phyloP scores from a whole-genome alignment of 768 basidiomycete genomes.

The Rubroboletus satanas region DNA sequence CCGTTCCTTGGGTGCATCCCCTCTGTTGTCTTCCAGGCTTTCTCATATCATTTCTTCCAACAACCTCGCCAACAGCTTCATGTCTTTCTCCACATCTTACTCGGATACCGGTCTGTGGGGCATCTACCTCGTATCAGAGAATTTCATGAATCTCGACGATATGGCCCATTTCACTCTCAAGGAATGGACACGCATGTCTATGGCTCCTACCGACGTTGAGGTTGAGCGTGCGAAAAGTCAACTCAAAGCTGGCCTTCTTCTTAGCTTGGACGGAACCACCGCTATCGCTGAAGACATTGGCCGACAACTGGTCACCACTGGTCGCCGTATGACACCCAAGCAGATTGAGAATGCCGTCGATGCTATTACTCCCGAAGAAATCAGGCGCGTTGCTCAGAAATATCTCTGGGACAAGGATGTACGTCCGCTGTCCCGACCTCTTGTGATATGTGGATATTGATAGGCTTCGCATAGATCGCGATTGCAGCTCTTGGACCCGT shows the following conservation, averaged over 20 bases:
- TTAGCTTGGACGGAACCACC: slow-evolving; percentile 92
- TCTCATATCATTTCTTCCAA: slow-evolving; percentile 87
- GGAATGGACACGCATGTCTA: slow-evolving; percentile 95
- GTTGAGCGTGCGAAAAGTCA: slow-evolving; percentile 98
- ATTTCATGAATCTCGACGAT: slow-evolving; percentile 90
- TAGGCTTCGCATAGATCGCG: slow-evolving; percentile 52
- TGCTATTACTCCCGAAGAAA: slow-evolving; percentile 81
- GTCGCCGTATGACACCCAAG: slow-evolving; percentile 82
- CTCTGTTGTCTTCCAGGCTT: slow-evolving; percentile 86
- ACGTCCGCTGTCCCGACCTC: slow-evolving; percentile 28
- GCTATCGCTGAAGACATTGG: slow-evolving; percentile 98
- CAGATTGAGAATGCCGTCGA: slow-evolving; percentile 94
- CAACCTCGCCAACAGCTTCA: slow-evolving; percentile 98
- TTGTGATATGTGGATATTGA: slow-evolving; percentile 1
- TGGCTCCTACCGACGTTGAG: slow-evolving; percentile 76
- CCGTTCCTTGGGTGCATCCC: slow-evolving; percentile 85
- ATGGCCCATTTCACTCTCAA: slow-evolving; percentile 88
- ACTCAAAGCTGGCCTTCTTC: slow-evolving; percentile 89
- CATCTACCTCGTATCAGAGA: slow-evolving; percentile 95
- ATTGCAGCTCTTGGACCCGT: slow-evolving; percentile 86
- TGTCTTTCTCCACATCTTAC: slow-evolving; percentile 98
- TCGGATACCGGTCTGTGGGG: slow-evolving; percentile 99
- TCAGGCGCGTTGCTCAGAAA: slow-evolving; percentile 92
- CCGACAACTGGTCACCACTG: slow-evolving; percentile 93
- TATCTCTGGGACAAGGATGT: slow-evolving; percentile 98